A percentile compares a stretch with the other conserved stretches of the same genome.
These are phyloP conservation scores for Neonectria hederae DNA, from an alignment of 2,329 filamentous ascomycete genomes.

Conservation along the genomic window DNA sequence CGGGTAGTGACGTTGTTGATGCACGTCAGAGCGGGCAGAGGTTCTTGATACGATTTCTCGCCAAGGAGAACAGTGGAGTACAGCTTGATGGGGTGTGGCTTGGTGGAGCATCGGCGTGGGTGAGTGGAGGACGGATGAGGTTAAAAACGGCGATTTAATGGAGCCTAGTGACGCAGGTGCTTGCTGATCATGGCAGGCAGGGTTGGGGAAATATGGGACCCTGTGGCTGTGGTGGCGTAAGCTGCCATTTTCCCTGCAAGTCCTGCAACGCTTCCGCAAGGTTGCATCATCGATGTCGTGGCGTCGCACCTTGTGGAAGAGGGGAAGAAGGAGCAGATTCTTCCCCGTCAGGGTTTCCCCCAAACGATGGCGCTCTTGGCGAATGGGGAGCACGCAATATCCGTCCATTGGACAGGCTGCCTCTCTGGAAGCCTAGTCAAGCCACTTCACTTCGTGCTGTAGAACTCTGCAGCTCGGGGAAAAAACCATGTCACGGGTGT, in stretches of 20 bases:
- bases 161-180: conserved; percentile 26
- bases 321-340: neutral
- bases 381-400: neutral
- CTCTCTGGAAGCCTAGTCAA: neutral
- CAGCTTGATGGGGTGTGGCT: conserved; percentile 10
- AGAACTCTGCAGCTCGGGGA: conserved; percentile 19
- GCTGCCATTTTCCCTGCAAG: conserved; percentile 25
- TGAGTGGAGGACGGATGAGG: neutral
- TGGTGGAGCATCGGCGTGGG: conserved; percentile 7
- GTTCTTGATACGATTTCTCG: conserved; percentile 15
- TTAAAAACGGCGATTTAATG: neutral
- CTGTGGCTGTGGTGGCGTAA: conserved; percentile 43
- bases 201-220: conserved; percentile 23
- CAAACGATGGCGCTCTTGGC: neutral
- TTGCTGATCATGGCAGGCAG: conserved; percentile 20
- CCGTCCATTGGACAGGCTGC: neutral
- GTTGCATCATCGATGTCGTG: conserved; percentile 32
- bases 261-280: too few species aligned
- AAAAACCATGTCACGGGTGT: conserved; percentile 30
- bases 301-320: conserved; percentile 7
- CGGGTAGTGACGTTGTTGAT: conserved; percentile 40
- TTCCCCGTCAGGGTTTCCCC: neutral
- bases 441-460: conserved; percentile 23
- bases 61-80: conserved; percentile 37
- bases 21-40: conserved; percentile 11